Conservation (phyloP, 768 basidiomycete species). For the Megacollybia marginata region DNA sequence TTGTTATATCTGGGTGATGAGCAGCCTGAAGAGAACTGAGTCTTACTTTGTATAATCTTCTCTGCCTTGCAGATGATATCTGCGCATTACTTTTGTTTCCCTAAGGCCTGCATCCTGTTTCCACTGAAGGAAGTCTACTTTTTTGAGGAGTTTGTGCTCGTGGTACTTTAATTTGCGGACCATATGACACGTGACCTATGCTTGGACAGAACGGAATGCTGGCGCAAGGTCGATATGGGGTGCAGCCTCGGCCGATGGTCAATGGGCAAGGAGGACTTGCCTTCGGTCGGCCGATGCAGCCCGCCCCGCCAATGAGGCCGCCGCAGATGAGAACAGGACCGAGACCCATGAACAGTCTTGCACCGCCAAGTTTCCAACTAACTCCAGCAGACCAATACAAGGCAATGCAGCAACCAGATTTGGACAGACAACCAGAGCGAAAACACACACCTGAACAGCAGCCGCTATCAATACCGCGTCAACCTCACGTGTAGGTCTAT, state of each 20-base stretch:
- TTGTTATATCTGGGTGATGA: slow-evolving; percentile 73
- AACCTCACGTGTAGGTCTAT: background rate
- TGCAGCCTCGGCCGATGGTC: slow-evolving; percentile 29
- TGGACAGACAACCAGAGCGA: no score
- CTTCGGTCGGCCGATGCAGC: slow-evolving; percentile 10
- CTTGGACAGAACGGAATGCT: background rate
- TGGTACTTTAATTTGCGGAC: slow-evolving; percentile 95
- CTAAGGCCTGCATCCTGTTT: slow-evolving; percentile 89
- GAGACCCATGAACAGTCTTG: slow-evolving; percentile 27
- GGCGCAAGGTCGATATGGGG: background rate
- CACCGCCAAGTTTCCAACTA: slow-evolving; percentile 36
- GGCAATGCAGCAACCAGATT: slow-evolving; percentile 34
- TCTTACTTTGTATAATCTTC: slow-evolving; percentile 87
- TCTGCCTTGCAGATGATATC: slow-evolving; percentile 92
- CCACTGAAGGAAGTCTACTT: slow-evolving; percentile 98
- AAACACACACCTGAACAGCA: no score
- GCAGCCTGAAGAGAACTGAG: background rate
- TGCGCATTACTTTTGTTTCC: slow-evolving; percentile 89
- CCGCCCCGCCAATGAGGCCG: slow-evolving; percentile 17
- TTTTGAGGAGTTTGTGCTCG: slow-evolving; percentile 90
- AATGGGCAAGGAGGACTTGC: slow-evolving; percentile 19
- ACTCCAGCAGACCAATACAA: slow-evolving; percentile 63
- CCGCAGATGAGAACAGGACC: slow-evolving; percentile 28
- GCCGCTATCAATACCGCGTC: no score
- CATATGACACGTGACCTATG: slow-evolving; percentile 31